Evolutionary conservation across 2,329 filamentous ascomycete genomes (phyloP).

Genomic region (Polychaeton citri): DNA sequence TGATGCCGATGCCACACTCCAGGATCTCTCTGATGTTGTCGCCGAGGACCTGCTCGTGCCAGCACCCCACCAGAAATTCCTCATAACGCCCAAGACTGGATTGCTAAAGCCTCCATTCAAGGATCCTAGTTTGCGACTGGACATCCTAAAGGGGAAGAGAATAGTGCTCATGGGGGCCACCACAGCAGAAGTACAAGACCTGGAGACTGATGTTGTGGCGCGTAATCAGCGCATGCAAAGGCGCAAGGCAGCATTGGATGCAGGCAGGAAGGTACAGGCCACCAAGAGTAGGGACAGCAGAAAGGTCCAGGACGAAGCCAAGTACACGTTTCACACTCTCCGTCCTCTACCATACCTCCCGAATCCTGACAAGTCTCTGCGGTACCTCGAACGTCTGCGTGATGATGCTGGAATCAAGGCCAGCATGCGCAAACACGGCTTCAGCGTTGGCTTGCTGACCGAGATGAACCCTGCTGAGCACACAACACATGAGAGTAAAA

Average conservation of each 20-base stretch:
- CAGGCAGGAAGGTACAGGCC: slow-evolving; percentile 23
- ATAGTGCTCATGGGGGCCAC: slow-evolving; percentile 54
- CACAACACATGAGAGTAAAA: slow-evolving; percentile 70
- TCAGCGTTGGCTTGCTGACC: slow-evolving; percentile 72
- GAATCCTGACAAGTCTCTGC: slow-evolving; percentile 54
- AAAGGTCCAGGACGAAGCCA: slow-evolving; percentile 42
- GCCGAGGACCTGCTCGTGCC: slow-evolving; percentile 46
- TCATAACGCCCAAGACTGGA: slow-evolving; percentile 50
- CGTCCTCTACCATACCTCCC: slow-evolving; percentile 67
- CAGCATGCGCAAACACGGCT: slow-evolving; percentile 72
- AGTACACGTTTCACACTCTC: slow-evolving; percentile 71
- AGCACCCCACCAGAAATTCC: slow-evolving; percentile 51
- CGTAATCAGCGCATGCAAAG: slow-evolving; percentile 34
- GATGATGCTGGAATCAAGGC: slow-evolving; percentile 75
- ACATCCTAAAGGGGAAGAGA: slow-evolving; percentile 41
- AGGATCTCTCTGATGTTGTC: slow-evolving; percentile 47
- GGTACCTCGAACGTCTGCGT: slow-evolving; percentile 62
- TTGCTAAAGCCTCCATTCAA: slow-evolving; percentile 53
- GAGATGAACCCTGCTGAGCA: slow-evolving; percentile 89
- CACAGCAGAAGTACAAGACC: slow-evolving; percentile 43
- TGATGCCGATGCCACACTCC: slow-evolving; percentile 35
- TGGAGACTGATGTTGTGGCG: slow-evolving; percentile 37
- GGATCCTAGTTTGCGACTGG: slow-evolving; percentile 39
- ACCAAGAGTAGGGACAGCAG: slow-evolving; percentile 29
- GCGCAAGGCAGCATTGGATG: slow-evolving; percentile 24